phyloP scores from a whole-genome alignment of 2,329 filamentous ascomycete species.

The Pleoardoris graminearum region DNA sequence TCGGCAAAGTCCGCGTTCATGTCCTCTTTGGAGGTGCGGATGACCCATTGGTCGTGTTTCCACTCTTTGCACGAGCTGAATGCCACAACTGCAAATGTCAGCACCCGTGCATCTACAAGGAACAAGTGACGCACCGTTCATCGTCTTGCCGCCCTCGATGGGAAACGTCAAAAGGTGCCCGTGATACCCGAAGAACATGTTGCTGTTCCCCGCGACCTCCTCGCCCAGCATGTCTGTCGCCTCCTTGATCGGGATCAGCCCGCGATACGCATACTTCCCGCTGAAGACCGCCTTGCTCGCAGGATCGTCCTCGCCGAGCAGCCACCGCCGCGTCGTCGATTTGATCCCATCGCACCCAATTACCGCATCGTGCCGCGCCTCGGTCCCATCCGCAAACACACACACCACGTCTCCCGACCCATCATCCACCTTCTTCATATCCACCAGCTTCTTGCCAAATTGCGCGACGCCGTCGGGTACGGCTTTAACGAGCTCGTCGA shows the following conservation, averaged over 20 bases:
- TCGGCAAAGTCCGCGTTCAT: constrained; percentile 37
- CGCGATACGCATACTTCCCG: constrained; percentile 65
- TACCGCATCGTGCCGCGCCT: constrained; percentile 53
- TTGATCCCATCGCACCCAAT: constrained; percentile 70
- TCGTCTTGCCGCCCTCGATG: constrained; percentile 59
- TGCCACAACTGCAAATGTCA: constrained; percentile 37
- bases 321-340: constrained; percentile 57
- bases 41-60: constrained; percentile 40
- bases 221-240: constrained; percentile 56
- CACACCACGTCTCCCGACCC: constrained; percentile 42
- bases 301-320: constrained; percentile 54
- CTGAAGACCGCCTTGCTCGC: constrained; percentile 57
- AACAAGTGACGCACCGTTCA: constrained; percentile 53
- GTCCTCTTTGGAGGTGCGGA: constrained; percentile 36
- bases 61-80: constrained; percentile 39
- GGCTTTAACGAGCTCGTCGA: constrained; percentile 55
- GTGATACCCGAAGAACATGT: constrained; percentile 62
- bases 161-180: constrained; percentile 67
- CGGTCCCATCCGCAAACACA: constrained; percentile 53
- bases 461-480: constrained; percentile 50
- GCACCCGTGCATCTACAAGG: background rate
- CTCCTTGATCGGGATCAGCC: constrained; percentile 63
- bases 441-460: constrained; percentile 49
- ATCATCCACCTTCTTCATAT: constrained; percentile 34
- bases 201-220: constrained; percentile 55